Evolutionary conservation across 495 filamentous ascomycete genomes (phyloP).

Genomic region (Trichoderma reesei): DNA sequence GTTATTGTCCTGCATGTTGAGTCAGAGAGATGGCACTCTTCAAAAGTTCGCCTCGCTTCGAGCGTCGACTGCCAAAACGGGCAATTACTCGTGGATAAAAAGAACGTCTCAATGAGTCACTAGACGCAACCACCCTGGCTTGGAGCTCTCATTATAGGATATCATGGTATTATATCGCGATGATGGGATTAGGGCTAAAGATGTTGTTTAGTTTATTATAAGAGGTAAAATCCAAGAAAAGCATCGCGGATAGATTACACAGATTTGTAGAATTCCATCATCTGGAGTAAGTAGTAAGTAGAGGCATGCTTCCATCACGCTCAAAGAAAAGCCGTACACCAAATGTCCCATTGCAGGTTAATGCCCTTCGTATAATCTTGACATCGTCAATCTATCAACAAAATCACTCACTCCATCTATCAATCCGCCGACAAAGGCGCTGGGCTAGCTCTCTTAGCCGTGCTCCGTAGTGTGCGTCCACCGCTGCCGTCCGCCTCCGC

Average conservation of each 20-base stretch:
- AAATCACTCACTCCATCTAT: background rate
- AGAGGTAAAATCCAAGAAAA: background rate
- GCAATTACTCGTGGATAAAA: background rate
- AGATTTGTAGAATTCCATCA: background rate
- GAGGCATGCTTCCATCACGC: background rate
- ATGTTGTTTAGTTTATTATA: background rate
- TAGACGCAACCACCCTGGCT: background rate
- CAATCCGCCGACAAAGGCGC: background rate
- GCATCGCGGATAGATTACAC: background rate
- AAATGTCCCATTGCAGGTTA: background rate
- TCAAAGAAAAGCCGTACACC: background rate
- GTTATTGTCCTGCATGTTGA: background rate
- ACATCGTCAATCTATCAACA: background rate
- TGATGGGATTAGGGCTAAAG: background rate
- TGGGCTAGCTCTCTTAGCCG: background rate
- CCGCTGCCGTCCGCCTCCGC: conserved; percentile 6
- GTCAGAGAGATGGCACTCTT: background rate
- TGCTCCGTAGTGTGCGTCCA: background rate
- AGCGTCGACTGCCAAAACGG: background rate
- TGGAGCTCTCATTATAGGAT: background rate
- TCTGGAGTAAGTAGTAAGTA: background rate
- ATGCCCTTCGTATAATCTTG: background rate
- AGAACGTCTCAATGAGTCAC: background rate
- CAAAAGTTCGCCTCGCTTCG: background rate
- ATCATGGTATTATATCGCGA: too few relatives aligned